These are phyloP conservation scores for Pholiota adiposa DNA, from an alignment of 1,284 basidiomycete genomes.

Conservation along the genomic window DNA sequence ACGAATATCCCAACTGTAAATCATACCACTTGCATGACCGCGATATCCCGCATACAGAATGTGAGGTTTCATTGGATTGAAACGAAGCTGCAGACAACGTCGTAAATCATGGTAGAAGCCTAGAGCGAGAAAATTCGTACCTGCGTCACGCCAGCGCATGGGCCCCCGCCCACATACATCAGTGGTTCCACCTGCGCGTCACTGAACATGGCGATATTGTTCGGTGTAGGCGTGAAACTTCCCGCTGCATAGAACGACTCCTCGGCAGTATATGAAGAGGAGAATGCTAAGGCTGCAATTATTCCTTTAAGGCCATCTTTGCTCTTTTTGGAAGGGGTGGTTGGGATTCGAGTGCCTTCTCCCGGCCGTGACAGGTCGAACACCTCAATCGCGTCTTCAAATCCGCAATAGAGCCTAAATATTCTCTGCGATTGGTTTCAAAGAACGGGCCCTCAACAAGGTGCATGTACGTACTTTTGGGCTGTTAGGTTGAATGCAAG, in stretches of 20 bases:
- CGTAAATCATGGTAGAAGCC: neutral
- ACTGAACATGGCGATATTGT: conserved; percentile 78
- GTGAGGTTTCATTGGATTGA: conserved; percentile 75
- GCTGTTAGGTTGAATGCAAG: conserved; percentile 77
- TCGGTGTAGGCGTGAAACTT: conserved; percentile 55
- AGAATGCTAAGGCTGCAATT: conserved; percentile 82
- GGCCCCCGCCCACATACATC: conserved; percentile 64
- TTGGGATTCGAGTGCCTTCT: conserved; percentile 74
- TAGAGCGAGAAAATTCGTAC: conserved; percentile 39
- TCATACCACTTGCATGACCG: conserved; percentile 51
- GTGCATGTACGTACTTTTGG: conserved; percentile 52
- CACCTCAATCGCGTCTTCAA: conserved; percentile 87
- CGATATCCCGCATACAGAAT: conserved; percentile 82
- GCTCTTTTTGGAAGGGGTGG: conserved; percentile 77
- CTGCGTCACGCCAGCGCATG: conserved; percentile 72
- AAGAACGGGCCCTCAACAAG: too few relatives aligned
- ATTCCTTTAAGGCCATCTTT: conserved; percentile 89
- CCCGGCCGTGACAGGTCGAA: conserved; percentile 81
- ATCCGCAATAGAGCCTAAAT: conserved; percentile 85
- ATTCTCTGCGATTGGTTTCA: neutral
- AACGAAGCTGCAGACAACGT: conserved; percentile 60
- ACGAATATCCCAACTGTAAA: conserved; percentile 84
- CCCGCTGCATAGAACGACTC: conserved; percentile 72
- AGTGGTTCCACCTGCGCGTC: conserved; percentile 62
- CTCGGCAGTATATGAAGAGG: conserved; percentile 62